A percentile compares a stretch with the other conserved stretches of the same genome.
Conservation (phyloP, 805 yeast species). For the Hanseniaspora jakobsenii region DNA sequence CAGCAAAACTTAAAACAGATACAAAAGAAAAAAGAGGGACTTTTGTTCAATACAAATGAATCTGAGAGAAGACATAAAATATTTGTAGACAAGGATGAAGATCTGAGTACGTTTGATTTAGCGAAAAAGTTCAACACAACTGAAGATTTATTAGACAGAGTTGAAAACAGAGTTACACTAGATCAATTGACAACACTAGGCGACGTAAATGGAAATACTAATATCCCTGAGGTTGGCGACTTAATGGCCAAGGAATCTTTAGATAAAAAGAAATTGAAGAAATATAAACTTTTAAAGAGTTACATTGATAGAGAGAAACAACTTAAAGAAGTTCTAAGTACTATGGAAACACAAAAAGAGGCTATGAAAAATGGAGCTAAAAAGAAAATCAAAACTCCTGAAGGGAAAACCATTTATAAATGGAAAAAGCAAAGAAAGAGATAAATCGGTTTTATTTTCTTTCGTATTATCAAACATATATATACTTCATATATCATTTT, state of each 20-base stretch:
- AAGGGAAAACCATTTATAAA: conserved; percentile 63
- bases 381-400: conserved; percentile 54
- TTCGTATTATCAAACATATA: neutral
- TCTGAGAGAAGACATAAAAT: conserved; percentile 62
- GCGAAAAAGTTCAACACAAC: conserved; percentile 62
- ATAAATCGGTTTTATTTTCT: no score
- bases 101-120: conserved; percentile 48
- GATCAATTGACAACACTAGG: conserved; percentile 54
- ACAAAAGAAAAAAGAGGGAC: conserved; percentile 35
- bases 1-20: conserved; percentile 56
- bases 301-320: conserved; percentile 61
- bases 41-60: conserved; percentile 41
- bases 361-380: conserved; percentile 84
- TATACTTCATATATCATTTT: no score
- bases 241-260: conserved; percentile 31
- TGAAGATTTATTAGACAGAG: conserved; percentile 43
- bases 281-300: conserved; percentile 46
- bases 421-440: conserved; percentile 74
- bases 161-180: conserved; percentile 59
- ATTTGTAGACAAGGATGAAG: conserved; percentile 56
- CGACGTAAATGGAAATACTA: conserved; percentile 18
- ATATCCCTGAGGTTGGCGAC: conserved; percentile 23
- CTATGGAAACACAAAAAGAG: conserved; percentile 69
- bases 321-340: conserved; percentile 52
- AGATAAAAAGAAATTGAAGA: conserved; percentile 47